These are phyloP conservation scores for Psilocybe mexicana DNA, from an alignment of 1,284 basidiomycete species.

Conservation along the genomic window DNA sequence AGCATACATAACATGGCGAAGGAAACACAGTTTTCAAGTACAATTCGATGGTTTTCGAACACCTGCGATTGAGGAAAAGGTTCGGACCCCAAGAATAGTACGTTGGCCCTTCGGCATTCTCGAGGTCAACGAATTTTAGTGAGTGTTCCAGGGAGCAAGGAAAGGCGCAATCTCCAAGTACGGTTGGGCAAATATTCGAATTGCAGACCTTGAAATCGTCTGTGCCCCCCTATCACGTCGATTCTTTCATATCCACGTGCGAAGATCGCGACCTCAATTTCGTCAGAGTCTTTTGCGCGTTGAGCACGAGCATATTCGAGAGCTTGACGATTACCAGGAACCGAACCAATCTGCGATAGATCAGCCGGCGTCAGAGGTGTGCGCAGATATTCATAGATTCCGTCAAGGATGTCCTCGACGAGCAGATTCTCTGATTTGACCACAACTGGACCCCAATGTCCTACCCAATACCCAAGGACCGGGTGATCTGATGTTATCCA, in stretches of 20 bases:
- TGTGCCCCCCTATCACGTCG: slow-evolving; percentile 38
- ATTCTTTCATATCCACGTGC: slow-evolving; percentile 21
- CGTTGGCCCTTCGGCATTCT: no score
- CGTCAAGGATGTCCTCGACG: slow-evolving; percentile 21
- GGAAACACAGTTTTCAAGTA: no score
- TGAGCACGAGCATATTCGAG: slow-evolving; percentile 16
- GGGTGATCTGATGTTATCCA: slow-evolving; percentile 23
- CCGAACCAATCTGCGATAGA: slow-evolving; percentile 10
- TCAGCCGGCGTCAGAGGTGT: slow-evolving; percentile 21
- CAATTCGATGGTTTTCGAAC: no score
- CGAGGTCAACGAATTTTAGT: slow-evolving; percentile 21
- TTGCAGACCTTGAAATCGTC: slow-evolving; percentile 40
- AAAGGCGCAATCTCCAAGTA: slow-evolving; percentile 38
- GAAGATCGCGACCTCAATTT: slow-evolving; percentile 22
- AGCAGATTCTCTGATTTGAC: slow-evolving; percentile 17
- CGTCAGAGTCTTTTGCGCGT: slow-evolving; percentile 23
- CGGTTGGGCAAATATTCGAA: slow-evolving; percentile 34
- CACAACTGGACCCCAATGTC: slow-evolving; percentile 23
- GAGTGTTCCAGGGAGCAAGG: slow-evolving; percentile 36
- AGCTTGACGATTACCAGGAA: slow-evolving; percentile 21
- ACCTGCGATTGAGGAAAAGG: no score
- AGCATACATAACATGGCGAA: no score
- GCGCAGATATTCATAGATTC: slow-evolving; percentile 23
- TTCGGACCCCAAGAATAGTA: no score
- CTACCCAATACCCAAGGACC: slow-evolving; percentile 22